Evolutionary conservation across 2,329 filamentous ascomycete species (phyloP).

Genomic region (Penicillium sp.): DNA sequence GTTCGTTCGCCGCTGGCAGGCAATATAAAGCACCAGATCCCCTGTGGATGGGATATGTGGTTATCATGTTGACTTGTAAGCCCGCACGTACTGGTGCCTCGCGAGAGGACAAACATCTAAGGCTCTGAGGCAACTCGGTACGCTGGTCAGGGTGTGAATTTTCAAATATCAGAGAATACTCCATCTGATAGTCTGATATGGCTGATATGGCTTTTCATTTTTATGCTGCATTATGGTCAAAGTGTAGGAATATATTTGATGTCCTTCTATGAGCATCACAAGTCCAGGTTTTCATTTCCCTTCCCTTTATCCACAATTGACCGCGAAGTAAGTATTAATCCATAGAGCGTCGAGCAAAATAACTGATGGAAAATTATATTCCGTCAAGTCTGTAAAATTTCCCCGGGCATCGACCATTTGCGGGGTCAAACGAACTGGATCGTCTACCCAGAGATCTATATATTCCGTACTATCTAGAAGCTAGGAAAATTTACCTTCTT

Average conservation of each 20-base stretch:
- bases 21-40: too few relatives aligned
- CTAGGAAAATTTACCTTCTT: too few relatives aligned
- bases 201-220: too few relatives aligned
- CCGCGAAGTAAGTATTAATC: too few relatives aligned
- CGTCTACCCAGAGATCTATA: constrained; percentile 2
- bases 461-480: not conserved
- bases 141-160: not conserved
- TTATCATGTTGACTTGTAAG: too few relatives aligned
- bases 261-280: not conserved
- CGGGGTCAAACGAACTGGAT: constrained; percentile 11
- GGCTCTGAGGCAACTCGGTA: too few relatives aligned
- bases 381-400: constrained; percentile 9
- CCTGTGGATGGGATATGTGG: not conserved
- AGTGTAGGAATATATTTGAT: not conserved
- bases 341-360: not conserved
- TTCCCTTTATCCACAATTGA: not conserved
- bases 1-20: not conserved
- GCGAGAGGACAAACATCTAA: not conserved
- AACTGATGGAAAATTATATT: constrained; percentile 15
- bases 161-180: too few relatives aligned
- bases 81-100: too few relatives aligned
- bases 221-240: not conserved
- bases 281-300: not conserved
- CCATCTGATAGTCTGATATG: not conserved
- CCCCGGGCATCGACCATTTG: constrained; percentile 14